Percentiles rank a stretch among this genome's conserved stretches.
Conservation (phyloP, 768 basidiomycete species). For the Nidularia sp. region DNA sequence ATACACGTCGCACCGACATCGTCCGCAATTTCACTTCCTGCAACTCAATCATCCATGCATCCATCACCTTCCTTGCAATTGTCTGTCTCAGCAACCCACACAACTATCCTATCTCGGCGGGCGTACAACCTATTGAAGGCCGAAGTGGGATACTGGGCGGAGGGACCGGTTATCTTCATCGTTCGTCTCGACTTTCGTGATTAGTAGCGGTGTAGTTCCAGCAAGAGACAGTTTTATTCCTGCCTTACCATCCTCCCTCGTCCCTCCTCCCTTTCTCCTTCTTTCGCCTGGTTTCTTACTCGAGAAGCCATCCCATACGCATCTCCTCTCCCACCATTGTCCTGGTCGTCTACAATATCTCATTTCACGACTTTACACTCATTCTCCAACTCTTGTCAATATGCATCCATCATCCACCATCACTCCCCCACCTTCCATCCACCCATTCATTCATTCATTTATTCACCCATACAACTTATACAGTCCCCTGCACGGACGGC, state of each 20-base stretch:
- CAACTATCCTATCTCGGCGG: conserved; percentile 45
- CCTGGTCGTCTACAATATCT: conserved; percentile 35
- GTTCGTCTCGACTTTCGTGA: conserved; percentile 15
- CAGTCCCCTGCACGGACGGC: conserved; percentile 34
- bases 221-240: conserved; percentile 30
- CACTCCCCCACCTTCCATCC: conserved; percentile 40
- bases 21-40: conserved; percentile 56
- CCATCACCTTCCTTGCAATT: conserved; percentile 66
- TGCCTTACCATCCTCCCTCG: conserved; percentile 18
- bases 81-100: conserved; percentile 40
- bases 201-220: conserved; percentile 16
- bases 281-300: conserved; percentile 14
- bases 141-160: conserved; percentile 19
- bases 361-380: conserved; percentile 34
- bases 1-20: conserved; percentile 63
- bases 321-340: conserved; percentile 23
- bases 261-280: conserved; percentile 23
- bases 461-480: conserved; percentile 31
- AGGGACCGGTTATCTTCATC: conserved; percentile 19
- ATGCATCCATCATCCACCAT: conserved; percentile 54
- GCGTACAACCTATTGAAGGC: conserved; percentile 42
- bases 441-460: conserved; percentile 28
- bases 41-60: conserved; percentile 66
- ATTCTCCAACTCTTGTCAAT: conserved; percentile 38
- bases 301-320: conserved; percentile 15